Conservation (phyloP, 2,329 filamentous ascomycete species). For the Didymella glomerata region DNA sequence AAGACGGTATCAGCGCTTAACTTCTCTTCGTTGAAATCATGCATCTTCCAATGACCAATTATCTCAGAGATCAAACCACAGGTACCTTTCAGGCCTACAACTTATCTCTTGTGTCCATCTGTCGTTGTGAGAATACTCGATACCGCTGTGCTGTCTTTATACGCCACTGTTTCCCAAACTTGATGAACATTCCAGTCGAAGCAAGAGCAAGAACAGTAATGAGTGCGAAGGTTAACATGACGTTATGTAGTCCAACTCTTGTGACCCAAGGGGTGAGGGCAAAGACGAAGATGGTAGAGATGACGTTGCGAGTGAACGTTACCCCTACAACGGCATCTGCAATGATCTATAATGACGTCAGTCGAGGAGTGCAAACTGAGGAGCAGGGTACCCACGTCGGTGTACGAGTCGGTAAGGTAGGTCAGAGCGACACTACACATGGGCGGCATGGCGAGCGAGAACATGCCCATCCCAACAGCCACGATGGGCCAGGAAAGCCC, state of each 20-base stretch:
- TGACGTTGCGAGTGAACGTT: constrained; percentile 56
- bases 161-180: constrained; percentile 20
- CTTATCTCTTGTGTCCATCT: constrained; percentile 16
- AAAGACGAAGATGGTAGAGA: constrained; percentile 59
- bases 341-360: constrained; percentile 45
- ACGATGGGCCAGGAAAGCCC: constrained; percentile 21
- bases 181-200: constrained; percentile 18
- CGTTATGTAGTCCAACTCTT: constrained; percentile 17
- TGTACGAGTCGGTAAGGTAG: constrained; percentile 51
- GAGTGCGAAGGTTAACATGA: constrained; percentile 24
- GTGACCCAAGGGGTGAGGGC: constrained; percentile 55
- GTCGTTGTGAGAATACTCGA: constrained; percentile 4
- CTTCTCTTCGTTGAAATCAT: background rate
- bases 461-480: constrained; percentile 21
- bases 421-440: constrained; percentile 42
- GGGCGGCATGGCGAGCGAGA: constrained; percentile 21
- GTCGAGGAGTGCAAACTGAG: background rate
- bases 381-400: constrained; percentile 11
- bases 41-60: background rate
- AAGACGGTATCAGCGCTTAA: background rate
- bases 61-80: too few species aligned
- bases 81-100: background rate
- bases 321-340: constrained; percentile 58
- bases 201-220: constrained; percentile 12
- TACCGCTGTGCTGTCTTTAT: constrained; percentile 7